Evolutionary conservation across 345 rosid genomes (phyloP), one percentile per base, ranked within the genome.

Genomic region (Psidium friedrichsthalianum): DNA sequence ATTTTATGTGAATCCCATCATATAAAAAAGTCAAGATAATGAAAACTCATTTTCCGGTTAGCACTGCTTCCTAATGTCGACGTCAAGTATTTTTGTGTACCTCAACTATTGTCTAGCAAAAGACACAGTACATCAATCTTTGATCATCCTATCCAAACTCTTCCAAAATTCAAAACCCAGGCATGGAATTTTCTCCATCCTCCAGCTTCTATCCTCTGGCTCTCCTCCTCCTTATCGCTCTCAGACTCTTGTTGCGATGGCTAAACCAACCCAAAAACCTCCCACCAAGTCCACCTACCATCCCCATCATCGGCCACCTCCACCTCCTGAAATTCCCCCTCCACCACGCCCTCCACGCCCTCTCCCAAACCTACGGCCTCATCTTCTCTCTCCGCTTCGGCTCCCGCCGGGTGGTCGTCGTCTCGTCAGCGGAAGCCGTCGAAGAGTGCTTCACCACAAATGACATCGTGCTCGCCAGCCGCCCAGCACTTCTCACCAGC

Each of bases 361-460:
- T 90, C 14, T 84, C 89, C 6, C 49, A 22, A 13, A 69, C 47
- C 24, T 56, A 85, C 25, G 89, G 89, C 40, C 86, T 88, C 42
- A 32, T 89, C 74, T 29, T 90, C 74, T 86, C 82, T n/a, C 92
- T 90, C 47, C 85, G 83, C 25, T 86, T 89, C 51, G 89, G 92
- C 25, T 86, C 84, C 20, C 87, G 83, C 47, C 78, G 25, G 1
- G 87, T 76, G 4, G 59, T 90, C 5, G 59, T 89, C 11, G 84
- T 90, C 24, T 87, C 90, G 0, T 90, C 89, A 2, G 51, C 84
- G 4, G 8, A 87, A 0, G 53, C 47, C 16, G 89, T 78, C 4
- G 87, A 87, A n/a, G 91, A 89, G 84, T 88, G 86, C 87, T 87
- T 87, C 85, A 84, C 87, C n/a, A 85, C n/a, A 49, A 86, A 90